phyloP scores from a whole-genome alignment of 768 basidiomycete genomes.

The Auricularia auricula-judae region DNA sequence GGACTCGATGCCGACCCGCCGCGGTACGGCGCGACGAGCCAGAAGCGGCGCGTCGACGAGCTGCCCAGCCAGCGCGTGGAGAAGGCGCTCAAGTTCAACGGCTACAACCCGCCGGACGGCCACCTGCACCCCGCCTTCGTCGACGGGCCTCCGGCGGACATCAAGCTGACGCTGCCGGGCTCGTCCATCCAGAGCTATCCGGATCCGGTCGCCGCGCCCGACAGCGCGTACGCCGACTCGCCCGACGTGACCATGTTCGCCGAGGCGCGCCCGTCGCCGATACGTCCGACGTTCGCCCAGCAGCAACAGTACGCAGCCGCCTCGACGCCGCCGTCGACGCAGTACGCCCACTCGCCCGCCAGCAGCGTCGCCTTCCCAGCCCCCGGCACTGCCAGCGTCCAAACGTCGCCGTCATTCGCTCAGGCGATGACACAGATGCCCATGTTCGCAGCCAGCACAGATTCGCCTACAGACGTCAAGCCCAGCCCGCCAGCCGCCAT shows the following conservation, averaged over 20 bases:
- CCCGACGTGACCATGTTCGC: neutral
- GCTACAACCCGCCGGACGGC: neutral
- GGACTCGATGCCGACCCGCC: neutral
- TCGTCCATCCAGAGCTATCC: neutral
- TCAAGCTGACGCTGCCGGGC: neutral
- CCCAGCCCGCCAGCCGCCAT: neutral
- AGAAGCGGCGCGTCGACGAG: neutral
- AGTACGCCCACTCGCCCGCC: neutral
- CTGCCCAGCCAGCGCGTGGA: neutral
- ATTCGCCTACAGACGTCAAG: neutral
- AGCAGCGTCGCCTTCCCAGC: neutral
- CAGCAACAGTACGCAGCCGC: neutral
- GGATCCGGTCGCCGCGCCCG: neutral
- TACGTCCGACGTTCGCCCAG: neutral
- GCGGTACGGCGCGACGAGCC: neutral
- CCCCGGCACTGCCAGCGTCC: neutral
- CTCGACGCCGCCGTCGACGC: neutral
- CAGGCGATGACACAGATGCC: neutral
- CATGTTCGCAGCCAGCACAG: neutral
- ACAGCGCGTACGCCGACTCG: neutral
- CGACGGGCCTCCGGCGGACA: neutral
- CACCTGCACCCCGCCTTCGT: neutral
- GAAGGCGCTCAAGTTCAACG: neutral
- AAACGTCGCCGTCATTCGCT: neutral
- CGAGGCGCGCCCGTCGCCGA: neutral